Conservation (phyloP, 2,329 filamentous ascomycete species). For the Bipolaris oryzae region DNA sequence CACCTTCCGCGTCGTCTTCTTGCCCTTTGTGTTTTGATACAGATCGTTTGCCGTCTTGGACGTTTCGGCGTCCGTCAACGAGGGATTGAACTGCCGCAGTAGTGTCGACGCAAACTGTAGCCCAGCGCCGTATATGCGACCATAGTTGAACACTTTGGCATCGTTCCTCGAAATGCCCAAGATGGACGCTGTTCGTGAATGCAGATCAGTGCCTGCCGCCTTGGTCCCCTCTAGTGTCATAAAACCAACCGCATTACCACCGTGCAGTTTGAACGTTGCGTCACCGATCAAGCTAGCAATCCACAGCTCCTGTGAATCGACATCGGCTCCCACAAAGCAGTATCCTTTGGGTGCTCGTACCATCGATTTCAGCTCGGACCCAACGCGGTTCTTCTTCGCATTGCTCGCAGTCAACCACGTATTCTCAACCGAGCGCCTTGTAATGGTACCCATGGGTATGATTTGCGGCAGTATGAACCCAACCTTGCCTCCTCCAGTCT, state of each 20-base stretch:
- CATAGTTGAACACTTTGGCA: slow-evolving; percentile 98
- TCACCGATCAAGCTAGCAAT: slow-evolving; percentile 95
- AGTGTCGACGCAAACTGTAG: slow-evolving; percentile 90
- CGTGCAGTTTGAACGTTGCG: slow-evolving; percentile 91
- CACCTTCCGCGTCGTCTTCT: slow-evolving; percentile 76
- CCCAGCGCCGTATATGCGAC: slow-evolving; percentile 97
- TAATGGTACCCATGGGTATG: slow-evolving; percentile 98
- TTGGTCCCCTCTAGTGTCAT: slow-evolving; percentile 99
- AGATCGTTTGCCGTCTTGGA: slow-evolving; percentile 75
- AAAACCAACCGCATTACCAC: slow-evolving; percentile 96
- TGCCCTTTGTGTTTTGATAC: slow-evolving; percentile 88
- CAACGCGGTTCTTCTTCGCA: slow-evolving; percentile 93
- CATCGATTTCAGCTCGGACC: slow-evolving; percentile 97
- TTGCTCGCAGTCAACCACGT: slow-evolving; percentile 99
- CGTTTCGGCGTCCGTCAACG: slow-evolving; percentile 79
- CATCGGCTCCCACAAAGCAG: slow-evolving; percentile 93
- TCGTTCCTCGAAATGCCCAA: slow-evolving; percentile 93
- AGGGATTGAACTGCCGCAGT: slow-evolving; percentile 90
- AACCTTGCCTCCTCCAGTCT: slow-evolving; percentile 41
- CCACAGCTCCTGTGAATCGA: slow-evolving; percentile 97
- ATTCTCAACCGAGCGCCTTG: slow-evolving; percentile 90
- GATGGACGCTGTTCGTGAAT: slow-evolving; percentile 91
- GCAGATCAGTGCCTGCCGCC: slow-evolving; percentile 88
- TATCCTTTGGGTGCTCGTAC: slow-evolving; percentile 89
- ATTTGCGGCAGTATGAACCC: slow-evolving; percentile 94